Evolutionary conservation across 352 stramenopile species (phyloP).

Genomic region (Phytophthora colocasiae): DNA sequence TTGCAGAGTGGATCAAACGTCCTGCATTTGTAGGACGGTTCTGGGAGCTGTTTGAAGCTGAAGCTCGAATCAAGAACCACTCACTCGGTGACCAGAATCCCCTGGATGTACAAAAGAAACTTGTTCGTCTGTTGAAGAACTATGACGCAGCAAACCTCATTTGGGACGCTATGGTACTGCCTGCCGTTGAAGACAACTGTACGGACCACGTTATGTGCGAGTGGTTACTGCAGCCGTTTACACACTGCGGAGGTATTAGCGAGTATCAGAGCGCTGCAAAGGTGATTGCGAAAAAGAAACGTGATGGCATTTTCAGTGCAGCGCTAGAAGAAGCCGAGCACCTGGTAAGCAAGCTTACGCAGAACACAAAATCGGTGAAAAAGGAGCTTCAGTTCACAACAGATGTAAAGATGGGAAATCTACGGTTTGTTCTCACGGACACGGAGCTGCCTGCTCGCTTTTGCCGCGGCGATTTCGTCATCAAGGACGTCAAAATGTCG

Average conservation of each 20-base stretch:
- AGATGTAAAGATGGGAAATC: slow-evolving; percentile 69
- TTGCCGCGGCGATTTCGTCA: slow-evolving; percentile 69
- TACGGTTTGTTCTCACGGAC: slow-evolving; percentile 70
- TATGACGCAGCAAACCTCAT: slow-evolving; percentile 70
- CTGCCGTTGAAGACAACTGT: slow-evolving; percentile 46
- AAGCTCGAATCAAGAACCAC: slow-evolving; percentile 56
- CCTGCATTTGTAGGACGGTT: slow-evolving; percentile 59
- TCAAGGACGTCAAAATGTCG: slow-evolving; percentile 67
- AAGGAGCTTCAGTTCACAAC: slow-evolving; percentile 66
- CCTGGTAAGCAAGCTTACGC: slow-evolving; percentile 53
- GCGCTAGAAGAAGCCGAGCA: slow-evolving; percentile 61
- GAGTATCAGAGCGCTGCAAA: slow-evolving; percentile 74
- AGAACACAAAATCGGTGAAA: slow-evolving; percentile 51
- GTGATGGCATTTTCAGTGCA: slow-evolving; percentile 68
- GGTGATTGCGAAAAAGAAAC: slow-evolving; percentile 72
- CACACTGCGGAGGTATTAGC: slow-evolving; percentile 68
- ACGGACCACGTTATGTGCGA: slow-evolving; percentile 48
- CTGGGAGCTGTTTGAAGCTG: slow-evolving; percentile 67
- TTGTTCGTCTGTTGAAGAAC: slow-evolving; percentile 74
- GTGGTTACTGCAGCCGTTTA: slow-evolving; percentile 71
- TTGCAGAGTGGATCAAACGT: slow-evolving; percentile 55
- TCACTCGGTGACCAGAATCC: slow-evolving; percentile 51
- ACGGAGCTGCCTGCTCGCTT: slow-evolving; percentile 58
- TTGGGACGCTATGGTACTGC: slow-evolving; percentile 66
- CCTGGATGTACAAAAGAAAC: slow-evolving; percentile 75